Conservation (phyloP, 1,284 basidiomycete genomes). For the Exsudoporus floridanus region DNA sequence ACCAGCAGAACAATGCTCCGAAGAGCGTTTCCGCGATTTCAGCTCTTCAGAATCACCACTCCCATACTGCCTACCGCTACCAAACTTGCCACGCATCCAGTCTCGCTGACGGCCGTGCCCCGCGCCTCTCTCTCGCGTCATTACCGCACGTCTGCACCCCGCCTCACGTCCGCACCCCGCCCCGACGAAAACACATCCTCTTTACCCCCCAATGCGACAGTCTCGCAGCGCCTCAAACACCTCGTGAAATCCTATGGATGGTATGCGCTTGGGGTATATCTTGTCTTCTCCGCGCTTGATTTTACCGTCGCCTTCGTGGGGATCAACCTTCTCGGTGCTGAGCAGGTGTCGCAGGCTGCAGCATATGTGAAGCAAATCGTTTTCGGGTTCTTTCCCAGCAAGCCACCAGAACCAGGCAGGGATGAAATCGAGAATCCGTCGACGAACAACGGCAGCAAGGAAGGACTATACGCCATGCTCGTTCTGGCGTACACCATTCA, state of each 20-base stretch:
- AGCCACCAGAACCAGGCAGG: slow-evolving; percentile 61
- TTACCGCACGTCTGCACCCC: slow-evolving; percentile 50
- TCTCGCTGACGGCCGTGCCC: slow-evolving; percentile 30
- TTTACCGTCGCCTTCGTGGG: slow-evolving; percentile 81
- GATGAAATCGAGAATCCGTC: slow-evolving; percentile 49
- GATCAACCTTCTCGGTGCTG: slow-evolving; percentile 87
- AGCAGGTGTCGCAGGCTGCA: slow-evolving; percentile 77
- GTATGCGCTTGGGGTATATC: slow-evolving; percentile 89
- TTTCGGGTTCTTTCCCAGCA: slow-evolving; percentile 42
- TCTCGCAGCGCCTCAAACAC: slow-evolving; percentile 77
- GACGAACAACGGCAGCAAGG: slow-evolving; percentile 44
- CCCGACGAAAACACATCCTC: background rate
- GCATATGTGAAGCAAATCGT: slow-evolving; percentile 56
- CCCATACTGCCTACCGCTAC: slow-evolving; percentile 48
- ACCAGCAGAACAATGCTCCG: slow-evolving; percentile 19
- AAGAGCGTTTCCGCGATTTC: slow-evolving; percentile 31
- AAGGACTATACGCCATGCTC: slow-evolving; percentile 87
- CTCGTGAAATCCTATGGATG: slow-evolving; percentile 91
- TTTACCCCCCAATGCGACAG: slow-evolving; percentile 48
- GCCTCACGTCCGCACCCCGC: slow-evolving; percentile 31
- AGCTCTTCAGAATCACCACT: slow-evolving; percentile 32
- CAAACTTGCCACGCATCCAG: slow-evolving; percentile 16
- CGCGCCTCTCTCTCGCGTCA: slow-evolving; percentile 39
- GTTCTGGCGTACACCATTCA: slow-evolving; percentile 94
- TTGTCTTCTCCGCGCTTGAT: slow-evolving; percentile 70